Base-by-base conservation (phyloP, 2,329 filamentous ascomycete genomes). In the Trichoderma koningiopsis region DNA sequence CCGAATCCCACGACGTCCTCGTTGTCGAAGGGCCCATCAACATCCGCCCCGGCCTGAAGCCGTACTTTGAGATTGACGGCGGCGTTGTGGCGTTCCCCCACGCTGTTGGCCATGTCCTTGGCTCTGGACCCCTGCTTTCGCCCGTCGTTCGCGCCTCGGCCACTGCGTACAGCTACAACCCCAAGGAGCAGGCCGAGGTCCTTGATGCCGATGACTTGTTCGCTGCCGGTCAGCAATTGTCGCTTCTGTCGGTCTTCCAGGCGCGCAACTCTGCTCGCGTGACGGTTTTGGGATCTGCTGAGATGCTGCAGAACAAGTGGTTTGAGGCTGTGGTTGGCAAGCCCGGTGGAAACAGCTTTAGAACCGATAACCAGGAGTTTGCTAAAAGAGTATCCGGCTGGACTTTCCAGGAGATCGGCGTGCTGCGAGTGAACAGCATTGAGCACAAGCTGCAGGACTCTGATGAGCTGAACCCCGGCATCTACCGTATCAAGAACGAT, bases 401-500 rank as follows among this genome's bases (percentile, higher is more conserved):
- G 96, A 89, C 94, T 0, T 99, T 99, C 85, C 90, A 97, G 82
- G 96, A 99, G 84, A 88, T 91, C 67, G 96, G 96, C 74, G 93
- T 99, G 13, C 79, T 99, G 74, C 91, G 92, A 75, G 92, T 97
- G 75, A 93, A 93, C 78, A 88, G 86, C 75, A 86, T 98, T 72
- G 88, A 94, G 82, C 96, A 99, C 82, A 90, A 90, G 77, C 82
- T 90, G 66, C 71, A 76, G 62, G 83, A 80, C n/a, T 77, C 78
- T 58, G 86, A 88, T 72, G 86, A 86, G 72, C 86, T 87, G 72
- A 97, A 97, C 83, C 94, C 95, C 11, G 87, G 83, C 68, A 94
- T 98, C 73, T 99, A 99, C 83, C 89, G 96, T 73, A 90, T 99
- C 79, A 99, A 98, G 87, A 97, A 93, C 82, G 91, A 97, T 77